Conservation (phyloP, 108 stramenopile genomes). For the Aurantiochytrium sp. region DNA sequence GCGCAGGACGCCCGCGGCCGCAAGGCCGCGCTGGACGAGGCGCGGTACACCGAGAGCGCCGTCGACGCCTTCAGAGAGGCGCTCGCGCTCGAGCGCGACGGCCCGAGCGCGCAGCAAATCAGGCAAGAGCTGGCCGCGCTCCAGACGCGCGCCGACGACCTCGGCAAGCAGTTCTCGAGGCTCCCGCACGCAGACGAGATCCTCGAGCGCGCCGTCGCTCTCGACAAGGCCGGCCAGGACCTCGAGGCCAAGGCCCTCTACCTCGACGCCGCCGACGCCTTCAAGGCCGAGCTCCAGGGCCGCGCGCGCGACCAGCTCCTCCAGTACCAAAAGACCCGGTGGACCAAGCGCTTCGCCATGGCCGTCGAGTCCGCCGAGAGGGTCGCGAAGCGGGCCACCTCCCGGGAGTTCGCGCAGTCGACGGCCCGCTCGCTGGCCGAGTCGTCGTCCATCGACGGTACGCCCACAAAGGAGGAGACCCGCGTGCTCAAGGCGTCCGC, state of each 20-base stretch:
- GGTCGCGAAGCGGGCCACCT: neutral
- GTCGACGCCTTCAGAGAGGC: neutral
- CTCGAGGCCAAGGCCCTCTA: neutral
- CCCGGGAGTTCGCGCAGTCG: neutral
- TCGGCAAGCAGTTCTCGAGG: neutral
- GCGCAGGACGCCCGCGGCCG: neutral
- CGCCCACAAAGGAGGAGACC: neutral
- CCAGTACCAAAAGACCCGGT: neutral
- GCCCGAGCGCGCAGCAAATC: neutral
- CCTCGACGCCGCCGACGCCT: neutral
- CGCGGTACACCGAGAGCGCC: neutral
- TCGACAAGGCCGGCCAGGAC: neutral
- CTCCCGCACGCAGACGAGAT: neutral
- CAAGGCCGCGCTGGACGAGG: neutral
- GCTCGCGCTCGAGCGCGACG: neutral
- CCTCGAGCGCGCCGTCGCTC: neutral
- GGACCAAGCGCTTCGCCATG: neutral
- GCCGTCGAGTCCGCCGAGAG: neutral
- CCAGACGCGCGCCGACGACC: neutral
- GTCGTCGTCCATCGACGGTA: neutral
- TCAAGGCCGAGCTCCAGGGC: neutral
- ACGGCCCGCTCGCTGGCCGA: neutral
- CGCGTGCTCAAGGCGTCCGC: neutral
- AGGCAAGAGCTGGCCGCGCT: neutral
- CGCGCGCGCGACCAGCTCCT: neutral